phyloP scores from a whole-genome alignment of 768 basidiomycete species.

The Collybiopsis confluens region DNA sequence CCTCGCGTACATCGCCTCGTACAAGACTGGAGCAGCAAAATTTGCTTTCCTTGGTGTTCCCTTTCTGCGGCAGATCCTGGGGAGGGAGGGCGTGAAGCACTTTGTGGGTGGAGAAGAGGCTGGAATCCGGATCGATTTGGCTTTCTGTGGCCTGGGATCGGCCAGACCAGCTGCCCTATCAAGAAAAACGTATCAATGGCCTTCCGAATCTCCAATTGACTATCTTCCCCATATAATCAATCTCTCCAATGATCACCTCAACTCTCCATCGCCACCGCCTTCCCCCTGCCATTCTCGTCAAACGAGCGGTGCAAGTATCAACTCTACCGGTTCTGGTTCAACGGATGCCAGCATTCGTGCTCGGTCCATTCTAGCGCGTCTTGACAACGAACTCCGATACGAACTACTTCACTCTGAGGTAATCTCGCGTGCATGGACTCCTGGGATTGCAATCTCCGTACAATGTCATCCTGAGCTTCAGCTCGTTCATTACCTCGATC shows the following conservation, averaged over 20 bases:
- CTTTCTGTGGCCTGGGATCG: too few species aligned
- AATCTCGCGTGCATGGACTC: slow-evolving; percentile 2
- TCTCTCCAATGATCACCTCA: neutral
- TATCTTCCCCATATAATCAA: neutral
- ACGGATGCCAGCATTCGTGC: neutral
- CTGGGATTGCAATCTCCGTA: neutral
- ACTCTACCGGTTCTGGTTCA: neutral
- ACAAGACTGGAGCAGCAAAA: slow-evolving; percentile 12
- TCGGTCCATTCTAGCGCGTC: neutral
- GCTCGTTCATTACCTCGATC: slow-evolving; percentile 9
- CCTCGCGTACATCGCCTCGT: slow-evolving; percentile 14
- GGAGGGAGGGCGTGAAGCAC: slow-evolving; percentile 10
- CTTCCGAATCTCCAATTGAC: neutral
- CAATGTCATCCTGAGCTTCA: slow-evolving; percentile 9
- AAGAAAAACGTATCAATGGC: slow-evolving; percentile 2
- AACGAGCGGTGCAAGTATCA: neutral
- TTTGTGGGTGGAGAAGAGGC: slow-evolving; percentile 14
- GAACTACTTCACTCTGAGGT: slow-evolving; percentile 10
- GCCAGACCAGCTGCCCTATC: neutral
- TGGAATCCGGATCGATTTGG: slow-evolving; percentile 12
- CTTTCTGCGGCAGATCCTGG: slow-evolving; percentile 14
- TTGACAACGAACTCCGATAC: slow-evolving; percentile 4
- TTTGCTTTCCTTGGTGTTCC: slow-evolving; percentile 14
- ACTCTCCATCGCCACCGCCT: neutral
- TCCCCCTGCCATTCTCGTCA: neutral